Evolutionary conservation across 768 basidiomycete species (phyloP).

Genomic region (Rhizopogon vesiculosus): DNA sequence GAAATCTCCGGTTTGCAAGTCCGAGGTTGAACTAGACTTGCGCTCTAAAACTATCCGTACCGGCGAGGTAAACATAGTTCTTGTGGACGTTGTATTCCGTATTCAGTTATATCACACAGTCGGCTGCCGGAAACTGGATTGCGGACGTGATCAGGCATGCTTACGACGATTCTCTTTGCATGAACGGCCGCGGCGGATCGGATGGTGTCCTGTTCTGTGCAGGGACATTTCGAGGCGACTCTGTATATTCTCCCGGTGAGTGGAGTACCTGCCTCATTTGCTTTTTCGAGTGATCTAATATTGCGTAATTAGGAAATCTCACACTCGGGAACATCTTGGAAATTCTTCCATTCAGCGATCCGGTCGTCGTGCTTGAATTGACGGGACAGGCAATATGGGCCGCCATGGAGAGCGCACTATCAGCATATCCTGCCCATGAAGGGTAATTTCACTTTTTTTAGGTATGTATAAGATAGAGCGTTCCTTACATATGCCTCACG

Average conservation of each 20-base stretch:
- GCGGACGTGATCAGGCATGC: slow-evolving; percentile 81
- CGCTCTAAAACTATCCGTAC: slow-evolving; percentile 73
- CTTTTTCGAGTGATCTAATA: neutral
- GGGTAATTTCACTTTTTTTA: too few relatives aligned
- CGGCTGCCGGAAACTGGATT: slow-evolving; percentile 75
- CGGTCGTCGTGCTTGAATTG: too few relatives aligned
- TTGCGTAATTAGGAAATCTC: slow-evolving; percentile 46
- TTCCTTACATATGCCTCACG: too few relatives aligned
- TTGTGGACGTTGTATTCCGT: too few relatives aligned
- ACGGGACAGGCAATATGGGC: too few relatives aligned
- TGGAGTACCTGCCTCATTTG: neutral
- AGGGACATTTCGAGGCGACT: slow-evolving; percentile 84
- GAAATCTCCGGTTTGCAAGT: slow-evolving; percentile 66
- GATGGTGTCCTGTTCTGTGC: slow-evolving; percentile 81
- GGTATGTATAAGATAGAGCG: too few relatives aligned
- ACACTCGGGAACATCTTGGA: slow-evolving; percentile 86
- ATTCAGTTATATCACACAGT: slow-evolving; percentile 31
- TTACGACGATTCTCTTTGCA: slow-evolving; percentile 66
- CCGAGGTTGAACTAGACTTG: slow-evolving; percentile 63
- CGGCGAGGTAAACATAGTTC: slow-evolving; percentile 48
- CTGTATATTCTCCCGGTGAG: slow-evolving; percentile 75
- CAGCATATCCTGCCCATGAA: too few relatives aligned
- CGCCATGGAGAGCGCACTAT: too few relatives aligned
- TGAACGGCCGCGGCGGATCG: slow-evolving; percentile 57
- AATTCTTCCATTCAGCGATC: slow-evolving; percentile 86